Percentiles rank a stretch among this genome's conserved stretches.
phyloP scores from a whole-genome alignment of 257 asterid genomes.

The Knoxia roxburghii region DNA sequence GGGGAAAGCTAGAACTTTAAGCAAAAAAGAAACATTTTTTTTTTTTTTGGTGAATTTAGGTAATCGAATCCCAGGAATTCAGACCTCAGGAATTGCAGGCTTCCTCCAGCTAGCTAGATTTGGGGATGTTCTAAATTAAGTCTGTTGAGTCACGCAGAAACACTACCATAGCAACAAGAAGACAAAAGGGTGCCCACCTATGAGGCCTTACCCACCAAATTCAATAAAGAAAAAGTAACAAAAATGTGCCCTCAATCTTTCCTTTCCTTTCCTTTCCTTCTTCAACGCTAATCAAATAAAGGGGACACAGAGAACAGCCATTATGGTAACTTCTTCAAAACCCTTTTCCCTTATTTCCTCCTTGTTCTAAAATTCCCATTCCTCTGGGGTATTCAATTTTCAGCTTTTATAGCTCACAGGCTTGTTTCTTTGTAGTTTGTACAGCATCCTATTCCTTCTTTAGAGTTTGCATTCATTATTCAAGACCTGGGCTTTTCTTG shows the following conservation, averaged over 20 bases:
- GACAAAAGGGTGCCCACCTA: conserved; percentile 26
- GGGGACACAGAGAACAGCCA: neutral
- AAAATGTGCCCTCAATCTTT: conserved; percentile 1
- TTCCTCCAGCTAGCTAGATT: neutral
- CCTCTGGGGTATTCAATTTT: neutral
- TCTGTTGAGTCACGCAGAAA: neutral
- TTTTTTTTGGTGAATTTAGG: no score
- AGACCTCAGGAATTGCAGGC: conserved; percentile 5
- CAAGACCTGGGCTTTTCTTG: neutral
- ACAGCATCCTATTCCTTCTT: neutral
- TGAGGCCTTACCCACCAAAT: conserved; percentile 1
- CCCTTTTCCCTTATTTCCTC: conserved; percentile 13
- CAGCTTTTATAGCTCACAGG: neutral
- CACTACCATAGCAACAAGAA: conserved; percentile 6
- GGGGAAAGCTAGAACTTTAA: no score
- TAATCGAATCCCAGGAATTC: conserved; percentile 5
- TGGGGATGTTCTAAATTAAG: conserved; percentile 4
- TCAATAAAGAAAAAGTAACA: conserved; percentile 8
- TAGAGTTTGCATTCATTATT: neutral
- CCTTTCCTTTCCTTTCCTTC: neutral
- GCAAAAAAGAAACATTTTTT: conserved; percentile 6
- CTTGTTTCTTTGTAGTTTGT: conserved; percentile 15
- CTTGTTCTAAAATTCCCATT: neutral
- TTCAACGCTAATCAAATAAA: conserved; percentile 14
- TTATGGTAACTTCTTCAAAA: neutral